Evolutionary conservation across 169 alveolate genomes (phyloP).

Genomic region (Eimeria brunetti): DNA sequence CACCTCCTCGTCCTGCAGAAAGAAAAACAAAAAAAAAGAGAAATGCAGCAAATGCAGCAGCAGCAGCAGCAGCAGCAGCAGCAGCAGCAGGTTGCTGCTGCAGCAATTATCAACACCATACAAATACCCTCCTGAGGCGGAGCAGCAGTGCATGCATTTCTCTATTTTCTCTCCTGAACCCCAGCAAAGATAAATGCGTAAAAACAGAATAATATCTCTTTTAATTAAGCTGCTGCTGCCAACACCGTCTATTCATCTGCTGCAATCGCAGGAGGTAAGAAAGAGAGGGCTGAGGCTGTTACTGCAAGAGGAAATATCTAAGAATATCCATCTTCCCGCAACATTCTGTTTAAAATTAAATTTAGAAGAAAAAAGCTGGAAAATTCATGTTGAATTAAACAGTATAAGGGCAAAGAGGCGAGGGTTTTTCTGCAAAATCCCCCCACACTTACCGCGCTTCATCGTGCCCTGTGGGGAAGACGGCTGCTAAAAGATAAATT

Average conservation of each 20-base stretch:
- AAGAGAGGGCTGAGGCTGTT: too few relatives aligned
- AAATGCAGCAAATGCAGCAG: background rate
- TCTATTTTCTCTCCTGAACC: background rate
- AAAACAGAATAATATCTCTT: background rate
- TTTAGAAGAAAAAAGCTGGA: background rate
- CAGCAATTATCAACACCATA: too few relatives aligned
- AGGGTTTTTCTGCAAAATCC: background rate
- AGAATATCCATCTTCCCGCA: too few relatives aligned
- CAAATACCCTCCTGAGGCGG: background rate
- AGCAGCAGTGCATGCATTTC: background rate
- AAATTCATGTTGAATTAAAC: background rate
- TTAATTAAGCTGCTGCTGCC: background rate
- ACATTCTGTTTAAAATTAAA: too few relatives aligned
- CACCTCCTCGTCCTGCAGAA: conserved; percentile 82
- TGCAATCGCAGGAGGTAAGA: too few relatives aligned
- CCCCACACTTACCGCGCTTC: conserved; percentile 71
- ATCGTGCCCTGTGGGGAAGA: conserved; percentile 26
- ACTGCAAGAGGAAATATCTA: too few relatives aligned
- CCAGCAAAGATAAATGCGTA: background rate
- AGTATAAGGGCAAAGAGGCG: background rate
- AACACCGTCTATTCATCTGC: too few relatives aligned
- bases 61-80: too few relatives aligned
- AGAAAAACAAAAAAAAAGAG: background rate
- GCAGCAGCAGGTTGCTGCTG: too few relatives aligned
- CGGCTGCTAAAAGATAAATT: background rate